Percentiles rank a stretch among this genome's conserved stretches.
Evolutionary conservation across 306 rosid genomes (phyloP).

Genomic region (Crataegus laevigata): DNA sequence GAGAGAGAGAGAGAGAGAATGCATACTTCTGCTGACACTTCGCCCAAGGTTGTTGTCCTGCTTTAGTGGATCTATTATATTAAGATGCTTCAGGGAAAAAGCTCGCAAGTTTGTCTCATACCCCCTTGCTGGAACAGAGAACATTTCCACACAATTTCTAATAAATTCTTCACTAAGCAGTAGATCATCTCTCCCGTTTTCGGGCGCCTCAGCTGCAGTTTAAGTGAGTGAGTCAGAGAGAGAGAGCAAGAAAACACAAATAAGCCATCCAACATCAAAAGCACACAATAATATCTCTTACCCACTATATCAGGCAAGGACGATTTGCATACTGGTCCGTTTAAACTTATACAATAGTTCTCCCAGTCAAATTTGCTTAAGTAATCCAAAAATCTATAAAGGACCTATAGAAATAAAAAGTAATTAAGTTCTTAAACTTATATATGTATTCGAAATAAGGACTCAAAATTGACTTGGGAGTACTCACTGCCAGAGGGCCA

Average conservation of each 20-base stretch:
- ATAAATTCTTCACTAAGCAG: constrained; percentile 66
- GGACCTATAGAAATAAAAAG: constrained; percentile 45
- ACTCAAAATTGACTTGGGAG: constrained; percentile 2
- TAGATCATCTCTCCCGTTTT: constrained; percentile 50
- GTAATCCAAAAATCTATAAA: constrained; percentile 74
- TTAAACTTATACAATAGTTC: constrained; percentile 69
- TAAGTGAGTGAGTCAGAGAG: background rate
- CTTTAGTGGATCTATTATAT: constrained; percentile 85
- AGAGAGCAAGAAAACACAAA: constrained; percentile 17
- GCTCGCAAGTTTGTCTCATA: constrained; percentile 39
- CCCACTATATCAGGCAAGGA: constrained; percentile 62
- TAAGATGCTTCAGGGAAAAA: constrained; percentile 69
- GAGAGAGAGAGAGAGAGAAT: background rate
- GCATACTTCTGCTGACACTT: constrained; percentile 75
- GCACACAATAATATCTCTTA: constrained; percentile 23
- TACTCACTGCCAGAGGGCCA: constrained; percentile 76
- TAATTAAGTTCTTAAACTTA: background rate
- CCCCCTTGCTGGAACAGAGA: constrained; percentile 59
- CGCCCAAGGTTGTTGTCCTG: constrained; percentile 95
- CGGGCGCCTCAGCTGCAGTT: constrained; percentile 57
- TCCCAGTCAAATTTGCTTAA: constrained; percentile 94
- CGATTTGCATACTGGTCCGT: constrained; percentile 71
- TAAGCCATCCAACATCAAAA: constrained; percentile 8
- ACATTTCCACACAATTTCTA: constrained; percentile 50
- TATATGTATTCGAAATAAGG: background rate